Percentiles rank a stretch among this genome's conserved stretches.
phyloP scores from a whole-genome alignment of 768 basidiomycete species.

The Termitomyces bulborhizus region DNA sequence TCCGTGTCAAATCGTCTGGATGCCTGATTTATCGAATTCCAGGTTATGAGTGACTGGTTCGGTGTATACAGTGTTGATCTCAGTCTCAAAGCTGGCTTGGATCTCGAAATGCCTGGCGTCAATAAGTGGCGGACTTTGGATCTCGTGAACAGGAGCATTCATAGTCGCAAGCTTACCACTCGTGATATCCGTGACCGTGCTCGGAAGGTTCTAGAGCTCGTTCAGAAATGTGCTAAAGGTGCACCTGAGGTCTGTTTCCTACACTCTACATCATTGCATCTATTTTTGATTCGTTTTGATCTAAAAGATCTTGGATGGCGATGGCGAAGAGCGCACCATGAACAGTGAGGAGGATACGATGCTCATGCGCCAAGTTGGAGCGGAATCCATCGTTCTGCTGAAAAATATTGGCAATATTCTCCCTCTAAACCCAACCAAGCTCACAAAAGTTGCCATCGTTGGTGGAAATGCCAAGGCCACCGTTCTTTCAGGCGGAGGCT shows the following conservation, averaged over 20 bases:
- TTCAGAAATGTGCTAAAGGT: slow-evolving; percentile 60
- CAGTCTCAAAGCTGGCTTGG: slow-evolving; percentile 68
- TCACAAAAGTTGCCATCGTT: slow-evolving; percentile 71
- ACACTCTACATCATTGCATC: not conserved
- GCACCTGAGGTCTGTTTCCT: slow-evolving; percentile 50
- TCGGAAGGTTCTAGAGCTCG: slow-evolving; percentile 57
- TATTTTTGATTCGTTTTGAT: not conserved
- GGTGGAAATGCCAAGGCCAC: slow-evolving; percentile 65
- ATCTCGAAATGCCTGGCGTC: slow-evolving; percentile 75
- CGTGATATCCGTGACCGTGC: slow-evolving; percentile 64
- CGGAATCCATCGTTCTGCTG: slow-evolving; percentile 66
- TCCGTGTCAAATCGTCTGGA: not conserved
- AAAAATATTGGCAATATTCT: slow-evolving; percentile 58
- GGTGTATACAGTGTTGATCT: slow-evolving; percentile 64
- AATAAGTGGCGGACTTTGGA: slow-evolving; percentile 75
- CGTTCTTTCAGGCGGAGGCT: slow-evolving; percentile 65
- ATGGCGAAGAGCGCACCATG: slow-evolving; percentile 56
- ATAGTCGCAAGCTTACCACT: slow-evolving; percentile 57
- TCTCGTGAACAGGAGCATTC: slow-evolving; percentile 54
- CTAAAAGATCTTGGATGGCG: slow-evolving; percentile 59
- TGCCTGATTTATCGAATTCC: not conserved
- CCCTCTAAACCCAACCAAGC: slow-evolving; percentile 39
- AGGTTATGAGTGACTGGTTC: slow-evolving; percentile 85
- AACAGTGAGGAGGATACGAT: slow-evolving; percentile 56
- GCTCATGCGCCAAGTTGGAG: slow-evolving; percentile 63